Percentiles rank a stretch among this genome's conserved stretches.
Conservation (phyloP, 331 rosid genomes). For the Ulmus americana region DNA sequence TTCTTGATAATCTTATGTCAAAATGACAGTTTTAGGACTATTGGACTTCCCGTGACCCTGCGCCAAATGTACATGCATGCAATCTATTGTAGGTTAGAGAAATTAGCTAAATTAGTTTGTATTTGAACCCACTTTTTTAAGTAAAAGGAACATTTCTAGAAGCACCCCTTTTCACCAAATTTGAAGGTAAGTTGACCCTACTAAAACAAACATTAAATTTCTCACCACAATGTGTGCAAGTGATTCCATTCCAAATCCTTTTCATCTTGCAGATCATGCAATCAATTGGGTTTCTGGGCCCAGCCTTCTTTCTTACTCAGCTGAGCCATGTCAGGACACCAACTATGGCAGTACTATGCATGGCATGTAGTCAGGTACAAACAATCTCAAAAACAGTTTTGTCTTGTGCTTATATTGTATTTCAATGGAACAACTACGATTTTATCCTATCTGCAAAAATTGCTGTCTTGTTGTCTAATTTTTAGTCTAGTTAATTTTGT, state of each 20-base stretch:
- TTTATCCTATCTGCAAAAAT: neutral
- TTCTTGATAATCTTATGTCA: neutral
- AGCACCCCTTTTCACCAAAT: neutral
- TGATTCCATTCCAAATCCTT: constrained; percentile 9
- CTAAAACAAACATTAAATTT: neutral
- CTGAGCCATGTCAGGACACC: constrained; percentile 74
- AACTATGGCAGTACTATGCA: constrained; percentile 74
- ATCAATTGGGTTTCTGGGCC: constrained; percentile 84
- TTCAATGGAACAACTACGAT: neutral
- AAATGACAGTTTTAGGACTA: neutral
- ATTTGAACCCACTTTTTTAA: neutral
- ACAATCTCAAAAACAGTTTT: constrained; percentile 16
- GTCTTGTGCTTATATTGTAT: neutral
- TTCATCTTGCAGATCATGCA: constrained; percentile 77
- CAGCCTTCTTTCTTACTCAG: constrained; percentile 81
- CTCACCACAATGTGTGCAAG: neutral
- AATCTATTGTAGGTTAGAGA: neutral
- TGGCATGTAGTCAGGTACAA: constrained; percentile 95
- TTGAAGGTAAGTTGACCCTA: neutral
- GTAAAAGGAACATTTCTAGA: neutral
- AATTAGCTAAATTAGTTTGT: neutral
- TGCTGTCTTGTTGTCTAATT: neutral
- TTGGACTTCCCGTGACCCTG: neutral
- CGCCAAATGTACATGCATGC: neutral
- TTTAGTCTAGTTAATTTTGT: neutral